Percentiles rank a stretch among this genome's conserved stretches.
Conservation (phyloP, 257 asterid species). For the Lycium ferocissimum region DNA sequence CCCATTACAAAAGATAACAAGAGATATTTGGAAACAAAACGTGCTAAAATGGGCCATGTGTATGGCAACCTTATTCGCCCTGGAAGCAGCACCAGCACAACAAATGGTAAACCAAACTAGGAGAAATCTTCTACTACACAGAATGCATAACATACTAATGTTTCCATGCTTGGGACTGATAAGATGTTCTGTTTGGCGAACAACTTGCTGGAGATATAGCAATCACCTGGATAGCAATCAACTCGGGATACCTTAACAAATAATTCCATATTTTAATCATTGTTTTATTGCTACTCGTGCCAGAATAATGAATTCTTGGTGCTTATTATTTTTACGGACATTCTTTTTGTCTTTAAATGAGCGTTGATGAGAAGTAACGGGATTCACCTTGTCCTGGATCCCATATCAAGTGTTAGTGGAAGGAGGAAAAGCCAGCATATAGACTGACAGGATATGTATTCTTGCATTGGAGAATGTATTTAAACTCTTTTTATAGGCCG, state of each 20-base stretch:
- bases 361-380: conserved; percentile 7
- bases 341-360: conserved; percentile 3
- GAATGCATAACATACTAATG: conserved; percentile 33
- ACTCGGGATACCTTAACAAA: conserved; percentile 1
- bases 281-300: not conserved
- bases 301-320: conserved; percentile 5
- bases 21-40: conserved; percentile 91
- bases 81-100: conserved; percentile 55
- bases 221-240: not conserved
- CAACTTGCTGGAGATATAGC: conserved; percentile 6
- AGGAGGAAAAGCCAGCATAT: not conserved
- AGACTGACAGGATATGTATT: not conserved
- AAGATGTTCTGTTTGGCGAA: conserved; percentile 12
- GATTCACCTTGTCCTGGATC: not conserved
- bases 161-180: conserved; percentile 7
- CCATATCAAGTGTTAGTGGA: conserved; percentile 9
- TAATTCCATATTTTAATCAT: not conserved
- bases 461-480: not conserved
- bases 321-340: conserved; percentile 5
- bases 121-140: conserved; percentile 35
- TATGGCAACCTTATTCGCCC: conserved; percentile 70
- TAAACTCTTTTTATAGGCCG: not conserved
- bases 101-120: conserved; percentile 42
- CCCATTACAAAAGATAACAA: conserved; percentile 83
- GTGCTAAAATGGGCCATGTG: conserved; percentile 92